Conservation (phyloP, 31 red algal genomes). For the Porphyra umbilicalis region DNA sequence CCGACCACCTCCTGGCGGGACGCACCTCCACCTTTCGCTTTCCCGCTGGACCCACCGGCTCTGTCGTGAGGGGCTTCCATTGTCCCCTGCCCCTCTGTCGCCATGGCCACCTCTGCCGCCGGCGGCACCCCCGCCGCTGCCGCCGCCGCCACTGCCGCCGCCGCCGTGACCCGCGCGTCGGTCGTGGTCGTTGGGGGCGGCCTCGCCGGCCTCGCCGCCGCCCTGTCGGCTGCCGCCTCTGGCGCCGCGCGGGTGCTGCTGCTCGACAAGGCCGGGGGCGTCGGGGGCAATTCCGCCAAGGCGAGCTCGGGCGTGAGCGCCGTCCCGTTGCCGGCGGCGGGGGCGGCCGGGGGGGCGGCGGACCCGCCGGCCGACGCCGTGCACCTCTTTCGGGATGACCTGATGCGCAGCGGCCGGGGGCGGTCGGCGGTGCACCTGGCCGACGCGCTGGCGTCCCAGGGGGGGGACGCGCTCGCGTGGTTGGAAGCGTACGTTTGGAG, state of each 20-base stretch:
- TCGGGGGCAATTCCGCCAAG: conserved; percentile 4
- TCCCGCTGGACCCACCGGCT: too few species aligned
- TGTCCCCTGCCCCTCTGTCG: too few species aligned
- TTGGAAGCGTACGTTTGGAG: neutral
- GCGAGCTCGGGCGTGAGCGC: neutral
- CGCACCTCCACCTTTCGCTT: too few species aligned
- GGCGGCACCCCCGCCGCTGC: neutral
- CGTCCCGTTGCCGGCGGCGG: neutral
- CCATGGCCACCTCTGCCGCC: neutral
- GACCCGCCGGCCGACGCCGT: neutral
- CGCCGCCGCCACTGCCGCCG: neutral
- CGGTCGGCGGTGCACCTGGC: neutral
- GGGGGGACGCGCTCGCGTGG: neutral
- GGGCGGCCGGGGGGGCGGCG: neutral
- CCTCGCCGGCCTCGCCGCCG: neutral
- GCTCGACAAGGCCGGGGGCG: neutral
- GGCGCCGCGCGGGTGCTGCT: neutral
- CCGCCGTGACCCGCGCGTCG: neutral
- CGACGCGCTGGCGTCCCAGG: neutral
- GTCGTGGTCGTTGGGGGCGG: neutral
- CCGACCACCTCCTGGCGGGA: too few species aligned
- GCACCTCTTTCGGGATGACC: neutral
- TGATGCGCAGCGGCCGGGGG: neutral
- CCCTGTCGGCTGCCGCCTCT: neutral
- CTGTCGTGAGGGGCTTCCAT: too few species aligned